Conservation (phyloP, 805 yeast genomes). For the Metschnikowia kofuensis region DNA sequence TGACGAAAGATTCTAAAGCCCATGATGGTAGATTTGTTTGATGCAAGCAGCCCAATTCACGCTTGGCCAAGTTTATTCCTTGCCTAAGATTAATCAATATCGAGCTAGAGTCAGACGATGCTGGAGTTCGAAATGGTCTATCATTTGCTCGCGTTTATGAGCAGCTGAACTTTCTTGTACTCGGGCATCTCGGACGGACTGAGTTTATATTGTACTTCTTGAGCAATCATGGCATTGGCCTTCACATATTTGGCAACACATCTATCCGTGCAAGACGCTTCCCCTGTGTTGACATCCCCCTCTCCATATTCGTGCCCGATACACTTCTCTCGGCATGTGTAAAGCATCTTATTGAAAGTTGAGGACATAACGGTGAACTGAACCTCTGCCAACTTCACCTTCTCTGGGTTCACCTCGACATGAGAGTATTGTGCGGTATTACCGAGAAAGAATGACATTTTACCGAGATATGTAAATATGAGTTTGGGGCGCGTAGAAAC, state of each 20-base stretch:
- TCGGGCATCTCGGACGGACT: constrained; percentile 34
- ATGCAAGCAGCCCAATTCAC: too few species aligned
- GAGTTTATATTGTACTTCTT: constrained; percentile 34
- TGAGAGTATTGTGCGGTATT: constrained; percentile 38
- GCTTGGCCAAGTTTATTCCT: too few species aligned
- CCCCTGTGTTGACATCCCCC: constrained; percentile 81
- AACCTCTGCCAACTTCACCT: constrained; percentile 58
- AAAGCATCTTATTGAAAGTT: constrained; percentile 45
- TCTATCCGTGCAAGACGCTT: constrained; percentile 74
- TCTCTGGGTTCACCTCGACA: constrained; percentile 57
- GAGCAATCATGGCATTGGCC: constrained; percentile 65
- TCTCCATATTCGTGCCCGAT: constrained; percentile 85
- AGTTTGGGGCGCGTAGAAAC: not conserved
- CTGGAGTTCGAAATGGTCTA: too few species aligned
- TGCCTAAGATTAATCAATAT: too few species aligned
- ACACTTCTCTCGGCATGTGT: constrained; percentile 72
- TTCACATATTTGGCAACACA: constrained; percentile 82
- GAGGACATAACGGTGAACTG: constrained; percentile 62
- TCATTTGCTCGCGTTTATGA: constrained; percentile 5
- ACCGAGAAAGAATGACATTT: constrained; percentile 65
- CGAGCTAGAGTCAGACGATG: too few species aligned
- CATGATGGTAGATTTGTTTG: too few species aligned
- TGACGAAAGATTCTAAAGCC: too few species aligned
- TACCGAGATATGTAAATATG: not conserved
- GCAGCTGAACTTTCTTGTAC: constrained; percentile 29